Base-by-base conservation (phyloP, 2,329 filamentous ascomycete genomes). In the Colletotrichum euphorbiae region DNA sequence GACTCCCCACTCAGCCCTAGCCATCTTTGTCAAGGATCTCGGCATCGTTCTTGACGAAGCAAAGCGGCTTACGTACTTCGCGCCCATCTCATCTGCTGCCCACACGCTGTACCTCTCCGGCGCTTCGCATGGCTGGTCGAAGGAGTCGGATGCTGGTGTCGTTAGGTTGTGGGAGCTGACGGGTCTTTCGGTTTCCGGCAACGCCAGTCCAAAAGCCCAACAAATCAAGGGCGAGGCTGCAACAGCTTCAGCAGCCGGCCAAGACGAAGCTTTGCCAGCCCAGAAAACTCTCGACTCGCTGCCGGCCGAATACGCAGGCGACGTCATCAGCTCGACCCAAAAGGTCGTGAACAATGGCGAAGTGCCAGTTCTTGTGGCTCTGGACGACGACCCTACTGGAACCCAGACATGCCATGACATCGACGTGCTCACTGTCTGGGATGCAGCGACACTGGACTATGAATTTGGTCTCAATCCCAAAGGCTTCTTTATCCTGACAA, bases 381-480 rank as follows among this genome's bases (percentile, higher is more conserved):
- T 84, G 6, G 85, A 88, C 60, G 86, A 88, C 67, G 85, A 88
- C 62, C 85, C 86, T 36, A 89, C 86, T 0, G 85, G 86, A n/a
- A 89, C 86, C 0, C 86, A 89, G 72, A 89, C 87, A n/a, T 88
- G 86, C 74, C 84, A 88, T 74, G 81, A 85, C 70, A 83, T 89
- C 67, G 76, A 79, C 56, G 85, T 89, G 2, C 78, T 89, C 19
- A 86, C 84, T 0, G 82, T 84, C 5, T 89, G 85, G 85, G 82
- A 85, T 65, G 70, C 80, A 6, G 63, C 64, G 6, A 71, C 69
- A 5, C 19, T 71, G 8, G 52, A 68, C 6, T 19, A 52, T 8
- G 67, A 71, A 28, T 71, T 71, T n/a, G 55, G 57, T n/a, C 56
- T 58, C 11, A 52, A 70, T 12, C 70, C 76, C 1, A 74, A 75